Percentiles rank a stretch among this genome's conserved stretches.
Conservation (phyloP, 1,139 yeast genomes). For the Debaryomyces robertsiae region DNA sequence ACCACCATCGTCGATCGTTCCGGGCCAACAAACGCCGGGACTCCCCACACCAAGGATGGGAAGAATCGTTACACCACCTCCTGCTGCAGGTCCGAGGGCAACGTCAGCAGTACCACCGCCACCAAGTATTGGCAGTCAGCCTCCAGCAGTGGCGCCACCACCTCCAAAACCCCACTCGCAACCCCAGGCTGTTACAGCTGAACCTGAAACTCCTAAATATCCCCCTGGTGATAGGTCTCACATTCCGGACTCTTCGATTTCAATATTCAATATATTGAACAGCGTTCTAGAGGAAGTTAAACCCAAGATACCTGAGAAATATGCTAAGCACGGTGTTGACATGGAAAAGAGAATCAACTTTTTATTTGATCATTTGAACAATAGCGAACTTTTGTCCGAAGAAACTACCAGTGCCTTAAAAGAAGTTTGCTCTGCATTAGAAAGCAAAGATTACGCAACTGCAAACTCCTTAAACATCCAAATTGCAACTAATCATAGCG, state of each 20-base stretch:
- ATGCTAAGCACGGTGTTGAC: constrained; percentile 72
- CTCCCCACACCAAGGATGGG: constrained; percentile 11
- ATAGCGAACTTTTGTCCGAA: constrained; percentile 62
- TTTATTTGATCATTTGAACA: constrained; percentile 79
- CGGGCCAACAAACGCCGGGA: constrained; percentile 14
- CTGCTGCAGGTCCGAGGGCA: constrained; percentile 16
- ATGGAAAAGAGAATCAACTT: constrained; percentile 80
- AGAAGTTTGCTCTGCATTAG: constrained; percentile 53
- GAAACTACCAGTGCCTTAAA: constrained; percentile 59
- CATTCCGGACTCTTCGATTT: constrained; percentile 58
- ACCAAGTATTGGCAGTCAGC: not conserved
- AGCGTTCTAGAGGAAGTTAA: constrained; percentile 60
- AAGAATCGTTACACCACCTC: constrained; percentile 18
- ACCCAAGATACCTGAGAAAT: constrained; percentile 78
- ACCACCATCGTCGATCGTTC: constrained; percentile 17
- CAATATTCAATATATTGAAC: constrained; percentile 60
- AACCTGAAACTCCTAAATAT: constrained; percentile 38
- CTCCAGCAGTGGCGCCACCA: constrained; percentile 20
- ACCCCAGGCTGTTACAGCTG: constrained; percentile 22
- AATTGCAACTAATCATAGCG: constrained; percentile 65
- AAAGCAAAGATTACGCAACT: constrained; percentile 53
- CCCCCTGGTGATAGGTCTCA: constrained; percentile 76
- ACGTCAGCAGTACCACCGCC: constrained; percentile 25
- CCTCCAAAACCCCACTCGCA: constrained; percentile 26
- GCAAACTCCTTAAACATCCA: constrained; percentile 63